Evolutionary conservation across 192 early-diverging fungal genomes (phyloP), one percentile per base, ranked within the genome.

Genomic region (Coemansia reversa): DNA sequence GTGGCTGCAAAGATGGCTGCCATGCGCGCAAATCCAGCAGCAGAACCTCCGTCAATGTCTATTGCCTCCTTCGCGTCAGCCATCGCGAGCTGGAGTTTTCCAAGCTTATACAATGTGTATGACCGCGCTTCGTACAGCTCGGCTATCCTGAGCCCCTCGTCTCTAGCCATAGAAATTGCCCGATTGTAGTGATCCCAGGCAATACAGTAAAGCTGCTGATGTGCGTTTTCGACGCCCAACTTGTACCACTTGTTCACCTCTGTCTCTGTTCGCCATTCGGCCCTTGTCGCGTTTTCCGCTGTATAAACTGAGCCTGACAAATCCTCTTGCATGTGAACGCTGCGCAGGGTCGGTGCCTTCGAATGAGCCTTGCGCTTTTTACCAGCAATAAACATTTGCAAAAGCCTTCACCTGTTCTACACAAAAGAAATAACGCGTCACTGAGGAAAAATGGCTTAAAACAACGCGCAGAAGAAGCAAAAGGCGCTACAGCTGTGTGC

Each of bases 161-260:
- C 70, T 16, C 20, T 42, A 6, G 76, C 67, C 22, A 67, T 50
- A 1, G 76, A 70, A 1, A 74, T 51, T 8, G 67, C 67, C n/a
- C 76, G 59, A 62, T 79, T 74, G 65, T 52, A 60, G 63, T 66
- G 67, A 62, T 74, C 67, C 20, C 73, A 49, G 0, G 76, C 70
- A 4, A 29, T 50, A 47, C 70, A 67, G 51, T 74, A 65, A 39
- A 67, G 67, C 23, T 62, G 60, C 45, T 63, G 55, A 23, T 64
- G 56, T 9, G 65, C 20, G 45, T 67, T 79, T 42, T 74, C 71
- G 19, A 25, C n/a, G 16, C 71, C 76, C 20, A 72, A 55, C 30
- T 18, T 20, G 23, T 70, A 65, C 45, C 45, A 60, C 19, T 57
- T 47, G 14, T 39, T 52, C 20, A 63, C 55, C 27, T 60, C 55